Percentiles rank a stretch among this genome's conserved stretches.
phyloP scores from a whole-genome alignment of 805 yeast genomes.

The Kuraishia cidri region DNA sequence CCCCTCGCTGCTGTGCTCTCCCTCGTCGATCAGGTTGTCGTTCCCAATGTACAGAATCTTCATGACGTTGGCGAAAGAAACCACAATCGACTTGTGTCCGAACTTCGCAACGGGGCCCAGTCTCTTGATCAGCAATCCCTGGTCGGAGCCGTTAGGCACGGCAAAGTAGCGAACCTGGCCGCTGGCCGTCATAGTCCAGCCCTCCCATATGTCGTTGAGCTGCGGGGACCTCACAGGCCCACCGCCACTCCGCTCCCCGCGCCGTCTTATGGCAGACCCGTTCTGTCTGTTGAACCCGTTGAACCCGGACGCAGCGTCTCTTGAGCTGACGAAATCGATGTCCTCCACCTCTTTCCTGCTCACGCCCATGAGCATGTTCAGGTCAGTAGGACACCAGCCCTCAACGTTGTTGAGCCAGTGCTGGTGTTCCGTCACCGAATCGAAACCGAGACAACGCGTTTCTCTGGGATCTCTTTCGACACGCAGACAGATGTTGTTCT shows the following conservation, averaged over 20 bases:
- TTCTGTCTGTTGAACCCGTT: background rate
- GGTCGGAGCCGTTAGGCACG: conserved; percentile 37
- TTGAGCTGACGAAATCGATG: background rate
- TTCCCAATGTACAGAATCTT: conserved; percentile 69
- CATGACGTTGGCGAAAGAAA: conserved; percentile 66
- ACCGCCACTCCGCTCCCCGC: background rate
- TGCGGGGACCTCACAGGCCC: conserved; percentile 1
- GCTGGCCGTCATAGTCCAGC: conserved; percentile 65
- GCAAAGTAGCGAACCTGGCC: conserved; percentile 56
- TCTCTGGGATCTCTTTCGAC: conserved; percentile 92
- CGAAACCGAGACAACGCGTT: conserved; percentile 82
- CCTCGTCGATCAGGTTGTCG: conserved; percentile 59
- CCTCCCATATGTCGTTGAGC: conserved; percentile 58
- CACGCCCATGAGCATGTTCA: conserved; percentile 68
- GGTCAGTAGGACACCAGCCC: conserved; percentile 73
- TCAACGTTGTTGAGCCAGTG: conserved; percentile 61
- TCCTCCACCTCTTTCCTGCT: conserved; percentile 30
- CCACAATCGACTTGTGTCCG: conserved; percentile 72
- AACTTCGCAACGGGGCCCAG: conserved; percentile 59
- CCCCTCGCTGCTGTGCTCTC: conserved; percentile 35
- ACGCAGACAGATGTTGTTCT: conserved; percentile 73
- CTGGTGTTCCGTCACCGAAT: conserved; percentile 60
- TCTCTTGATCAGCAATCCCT: conserved; percentile 40
- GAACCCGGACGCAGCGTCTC: background rate
- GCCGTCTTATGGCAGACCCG: background rate